Base-by-base conservation (phyloP, 371 early-diverging fungal species). In the Zancudomyces culisetae region DNA sequence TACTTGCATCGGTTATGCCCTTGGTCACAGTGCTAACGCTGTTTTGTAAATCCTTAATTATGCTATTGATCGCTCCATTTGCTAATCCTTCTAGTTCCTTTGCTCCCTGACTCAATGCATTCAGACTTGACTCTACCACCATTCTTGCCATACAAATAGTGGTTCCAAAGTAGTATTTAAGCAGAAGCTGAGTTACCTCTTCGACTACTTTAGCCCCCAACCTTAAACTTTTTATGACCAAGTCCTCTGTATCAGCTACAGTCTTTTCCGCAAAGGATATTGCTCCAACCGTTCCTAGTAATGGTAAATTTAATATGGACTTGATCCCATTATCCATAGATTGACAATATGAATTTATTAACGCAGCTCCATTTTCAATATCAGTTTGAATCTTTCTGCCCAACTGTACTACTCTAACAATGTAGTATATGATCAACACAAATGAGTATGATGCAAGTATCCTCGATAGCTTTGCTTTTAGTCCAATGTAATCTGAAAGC, bases 111-210 rank as follows among this genome's bases (percentile, higher is more conserved):
- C 42, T 13, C 22, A 60, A 42, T 18, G 59, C 47, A 10, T 23
- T 50, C 13, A 65, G 51, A 12, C 57, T 58, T 0, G 62, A 56
- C 27, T 53, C 59, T 30, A 65, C 52, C 6, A 62, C 59, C 39
- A 65, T 52, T 24, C 60, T 60, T 21, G 60, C 59, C 40, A 65
- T 55, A 27, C 65, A 65, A 8, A 65, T 59, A 20, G 52, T 52
- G 26, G 60, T 56, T 24, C 62, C 63, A 18, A 62, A n/a, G 40
- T 60, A 63, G 41, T 59, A 40, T 22, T 54, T 52, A 13, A 65
- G 53, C 13, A 65, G 39, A 48, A 53, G 55, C 1, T 55, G 54
- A 12, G 61, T 57, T 27, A 65, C 15, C 15, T 35, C 35, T 6
- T 15, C 15, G 15, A 15, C 6, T 10, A 35, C 35, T 35, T 35